Evolutionary conservation across 75 land plant genomes (phyloP), one percentile per base, ranked within the genome.

Genomic region (Picea glauca): DNA sequence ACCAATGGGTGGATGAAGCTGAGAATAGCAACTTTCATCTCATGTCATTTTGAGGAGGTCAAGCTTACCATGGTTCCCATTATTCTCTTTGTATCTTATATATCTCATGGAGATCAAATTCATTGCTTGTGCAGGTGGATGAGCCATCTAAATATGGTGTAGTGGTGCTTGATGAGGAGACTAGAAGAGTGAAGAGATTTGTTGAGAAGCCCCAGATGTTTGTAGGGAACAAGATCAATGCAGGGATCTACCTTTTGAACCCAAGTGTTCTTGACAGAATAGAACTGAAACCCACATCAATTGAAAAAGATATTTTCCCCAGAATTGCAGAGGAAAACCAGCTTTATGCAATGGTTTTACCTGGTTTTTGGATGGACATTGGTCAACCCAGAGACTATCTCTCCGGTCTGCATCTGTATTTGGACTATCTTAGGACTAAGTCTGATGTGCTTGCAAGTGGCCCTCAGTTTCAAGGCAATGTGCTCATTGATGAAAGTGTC

Each of bases 91-190:
- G 17, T 26, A 20, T 50, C 30, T 18, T 46, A 46, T 46, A 46
- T 46, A 46, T 46, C 54, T 7, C 54, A 46, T 6, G 54, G 8
- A 46, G 8, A 15, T 43, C 74, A 75, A 15, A 26, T 12, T 46
- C 18, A 17, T 74, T 50, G 8, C 5, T 3, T 35, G 14, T 17
- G 50, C 62, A 86, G 88, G 88, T 86, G 20, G 88, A 86, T 20
- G 88, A 86, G 83, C 88, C 88, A 4, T 86, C 88, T 15, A 86
- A 86, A 68, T 86, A 86, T 80, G 88, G 88, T 13, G 88, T 86
- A 61, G 88, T 86, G 59, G 87, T 86, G 46, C 80, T 86, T 76
- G 87, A 86, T 64, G 88, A 86, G 23, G 68, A 65, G 46, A 80
- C 74, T 46, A 83, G 87, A 23, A 62, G 62, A 46, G 88, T 86